A percentile compares a stretch with the other conserved stretches of the same genome.
phyloP scores from a whole-genome alignment of 306 rosid species.

The Psophocarpus tetragonolobus region DNA sequence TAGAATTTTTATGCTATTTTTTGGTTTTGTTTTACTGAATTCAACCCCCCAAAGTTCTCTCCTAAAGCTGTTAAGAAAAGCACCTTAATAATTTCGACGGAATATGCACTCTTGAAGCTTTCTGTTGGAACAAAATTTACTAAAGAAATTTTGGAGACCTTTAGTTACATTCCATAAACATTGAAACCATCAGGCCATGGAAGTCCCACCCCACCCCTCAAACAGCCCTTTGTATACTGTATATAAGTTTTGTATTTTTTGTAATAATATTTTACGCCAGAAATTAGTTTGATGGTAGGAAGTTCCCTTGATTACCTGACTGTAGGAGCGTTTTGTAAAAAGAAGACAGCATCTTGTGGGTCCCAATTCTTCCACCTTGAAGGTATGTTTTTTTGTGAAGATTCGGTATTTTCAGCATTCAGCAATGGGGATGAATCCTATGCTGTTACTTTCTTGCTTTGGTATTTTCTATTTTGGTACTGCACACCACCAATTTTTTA shows the following conservation, averaged over 20 bases:
- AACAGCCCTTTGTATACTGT: background rate
- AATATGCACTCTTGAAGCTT: background rate
- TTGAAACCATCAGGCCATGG: background rate
- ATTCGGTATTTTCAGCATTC: background rate
- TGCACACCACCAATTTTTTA: background rate
- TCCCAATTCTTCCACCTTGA: constrained; percentile 83
- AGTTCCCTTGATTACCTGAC: constrained; percentile 20
- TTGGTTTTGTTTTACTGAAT: background rate
- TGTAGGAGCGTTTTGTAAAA: constrained; percentile 88
- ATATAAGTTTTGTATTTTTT: background rate
- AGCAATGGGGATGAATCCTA: background rate
- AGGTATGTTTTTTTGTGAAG: constrained; percentile 47
- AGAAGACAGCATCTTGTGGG: constrained; percentile 88
- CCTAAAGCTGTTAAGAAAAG: background rate
- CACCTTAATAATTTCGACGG: background rate
- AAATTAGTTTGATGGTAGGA: background rate
- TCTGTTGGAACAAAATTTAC: background rate
- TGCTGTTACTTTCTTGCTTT: background rate
- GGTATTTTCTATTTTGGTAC: background rate
- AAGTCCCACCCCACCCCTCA: background rate
- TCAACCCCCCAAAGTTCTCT: background rate
- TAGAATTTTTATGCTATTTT: background rate
- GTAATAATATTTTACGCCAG: background rate
- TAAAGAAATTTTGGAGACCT: background rate
- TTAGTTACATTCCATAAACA: background rate